Percentiles rank a stretch among this genome's conserved stretches.
Conservation (phyloP, 805 yeast species). For the Scheffersomyces ergatensis region DNA sequence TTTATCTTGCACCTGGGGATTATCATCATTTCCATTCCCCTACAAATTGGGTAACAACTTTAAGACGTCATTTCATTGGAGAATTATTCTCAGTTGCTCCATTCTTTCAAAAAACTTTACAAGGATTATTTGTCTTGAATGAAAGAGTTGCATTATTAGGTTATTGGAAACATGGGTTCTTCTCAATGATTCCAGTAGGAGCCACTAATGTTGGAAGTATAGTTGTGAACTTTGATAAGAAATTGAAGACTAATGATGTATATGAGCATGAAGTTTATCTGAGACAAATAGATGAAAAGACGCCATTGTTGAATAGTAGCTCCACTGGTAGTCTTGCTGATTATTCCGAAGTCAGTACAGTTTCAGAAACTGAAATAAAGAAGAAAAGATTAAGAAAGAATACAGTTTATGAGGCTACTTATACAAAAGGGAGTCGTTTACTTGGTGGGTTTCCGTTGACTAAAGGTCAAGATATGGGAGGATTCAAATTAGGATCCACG, state of each 20-base stretch:
- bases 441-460: slow-evolving; percentile 85
- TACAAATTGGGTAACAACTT: slow-evolving; percentile 89
- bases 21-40: slow-evolving; percentile 98
- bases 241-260: slow-evolving; percentile 76
- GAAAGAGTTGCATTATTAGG: slow-evolving; percentile 96
- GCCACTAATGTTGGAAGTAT: slow-evolving; percentile 98
- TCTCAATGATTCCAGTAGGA: slow-evolving; percentile 98
- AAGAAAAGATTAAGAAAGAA: slow-evolving; percentile 55
- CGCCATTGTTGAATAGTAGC: slow-evolving; percentile 24
- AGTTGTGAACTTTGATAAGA: slow-evolving; percentile 86
- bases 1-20: slow-evolving; percentile 97
- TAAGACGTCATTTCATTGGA: slow-evolving; percentile 94
- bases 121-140: slow-evolving; percentile 84
- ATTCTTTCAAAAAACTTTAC: slow-evolving; percentile 83
- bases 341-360: slow-evolving; percentile 10
- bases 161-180: slow-evolving; percentile 95
- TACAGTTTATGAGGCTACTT: slow-evolving; percentile 93
- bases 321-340: slow-evolving; percentile 12
- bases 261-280: slow-evolving; percentile 49
- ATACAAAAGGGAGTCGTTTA: slow-evolving; percentile 69
- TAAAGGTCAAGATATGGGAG: slow-evolving; percentile 96
- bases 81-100: slow-evolving; percentile 96
- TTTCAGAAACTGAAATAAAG: slow-evolving; percentile 16
- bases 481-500: slow-evolving; percentile 92
- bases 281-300: slow-evolving; percentile 22